Conservation (phyloP, 192 early-diverging fungal species). For the Podila verticillata region DNA sequence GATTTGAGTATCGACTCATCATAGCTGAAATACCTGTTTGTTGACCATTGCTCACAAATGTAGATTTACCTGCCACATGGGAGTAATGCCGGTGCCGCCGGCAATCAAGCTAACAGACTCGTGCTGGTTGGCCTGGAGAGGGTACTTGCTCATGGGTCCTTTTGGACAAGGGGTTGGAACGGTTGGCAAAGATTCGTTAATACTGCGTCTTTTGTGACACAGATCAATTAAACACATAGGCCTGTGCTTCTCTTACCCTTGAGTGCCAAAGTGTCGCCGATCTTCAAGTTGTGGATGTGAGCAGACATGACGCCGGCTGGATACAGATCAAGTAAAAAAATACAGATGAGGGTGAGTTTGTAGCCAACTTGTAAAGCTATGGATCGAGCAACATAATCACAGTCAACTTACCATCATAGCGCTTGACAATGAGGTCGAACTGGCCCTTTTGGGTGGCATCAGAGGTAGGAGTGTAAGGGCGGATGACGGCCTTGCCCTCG, state of each 20-base stretch:
- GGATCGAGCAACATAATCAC: background rate
- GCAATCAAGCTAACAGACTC: slow-evolving; percentile 75
- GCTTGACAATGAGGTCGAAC: slow-evolving; percentile 80
- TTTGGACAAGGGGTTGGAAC: background rate
- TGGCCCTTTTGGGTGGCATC: slow-evolving; percentile 58
- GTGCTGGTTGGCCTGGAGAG: slow-evolving; percentile 69
- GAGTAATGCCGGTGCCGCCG: slow-evolving; percentile 82
- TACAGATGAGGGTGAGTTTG: too few relatives aligned
- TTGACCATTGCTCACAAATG: too few relatives aligned
- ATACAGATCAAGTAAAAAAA: slow-evolving; percentile 4
- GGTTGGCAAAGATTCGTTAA: background rate
- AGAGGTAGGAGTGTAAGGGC: slow-evolving; percentile 81
- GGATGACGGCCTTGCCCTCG: slow-evolving; percentile 74
- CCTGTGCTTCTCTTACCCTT: slow-evolving; percentile 49
- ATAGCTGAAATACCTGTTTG: background rate
- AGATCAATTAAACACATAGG: background rate
- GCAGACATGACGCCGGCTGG: slow-evolving; percentile 62
- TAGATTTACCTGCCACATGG: slow-evolving; percentile 54
- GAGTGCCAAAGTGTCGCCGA: slow-evolving; percentile 77
- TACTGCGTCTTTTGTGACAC: too few relatives aligned
- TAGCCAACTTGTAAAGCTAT: too few relatives aligned
- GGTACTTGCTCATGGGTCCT: slow-evolving; percentile 77
- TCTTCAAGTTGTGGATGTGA: slow-evolving; percentile 68
- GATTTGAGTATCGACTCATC: background rate
- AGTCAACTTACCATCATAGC: slow-evolving; percentile 54